Evolutionary conservation across 2,329 filamentous ascomycete species (phyloP).

Genomic region (Aspergillus quadrilineatus): DNA sequence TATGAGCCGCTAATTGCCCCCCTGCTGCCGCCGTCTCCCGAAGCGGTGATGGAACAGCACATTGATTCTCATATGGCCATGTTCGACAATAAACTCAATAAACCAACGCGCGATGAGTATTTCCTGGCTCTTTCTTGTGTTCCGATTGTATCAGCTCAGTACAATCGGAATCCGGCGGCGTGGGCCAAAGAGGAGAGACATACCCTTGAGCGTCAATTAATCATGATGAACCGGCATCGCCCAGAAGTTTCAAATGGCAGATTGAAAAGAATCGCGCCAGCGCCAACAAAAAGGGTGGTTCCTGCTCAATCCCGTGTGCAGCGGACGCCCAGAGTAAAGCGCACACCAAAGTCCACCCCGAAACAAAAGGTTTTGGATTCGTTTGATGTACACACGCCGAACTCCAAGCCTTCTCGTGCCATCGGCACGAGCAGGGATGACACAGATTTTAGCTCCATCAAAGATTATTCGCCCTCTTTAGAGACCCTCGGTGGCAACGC

Average conservation of each 20-base stretch:
- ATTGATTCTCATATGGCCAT: conserved; percentile 44
- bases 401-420: conserved; percentile 44
- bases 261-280: conserved; percentile 44
- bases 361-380: conserved; percentile 40
- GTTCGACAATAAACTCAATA: conserved; percentile 43
- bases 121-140: conserved; percentile 45
- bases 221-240: conserved; percentile 42
- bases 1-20: conserved; percentile 45
- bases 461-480: conserved; percentile 70
- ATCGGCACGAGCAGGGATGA: conserved; percentile 71
- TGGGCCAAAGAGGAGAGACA: conserved; percentile 45
- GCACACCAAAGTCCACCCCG: conserved; percentile 43
- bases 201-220: conserved; percentile 42
- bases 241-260: conserved; percentile 30
- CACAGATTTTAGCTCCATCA: conserved; percentile 71
- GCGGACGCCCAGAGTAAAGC: conserved; percentile 35
- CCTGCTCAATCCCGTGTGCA: conserved; percentile 30
- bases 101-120: conserved; percentile 47
- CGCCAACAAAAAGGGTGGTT: conserved; percentile 32
- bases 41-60: conserved; percentile 43
- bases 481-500: conserved; percentile 63
- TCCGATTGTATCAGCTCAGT: conserved; percentile 42
- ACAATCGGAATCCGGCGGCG: conserved; percentile 46
- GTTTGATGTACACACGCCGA: conserved; percentile 37
- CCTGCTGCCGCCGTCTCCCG: conserved; percentile 33